Conservation (phyloP, 352 stramenopile species). For the Blastocystis hominis region DNA sequence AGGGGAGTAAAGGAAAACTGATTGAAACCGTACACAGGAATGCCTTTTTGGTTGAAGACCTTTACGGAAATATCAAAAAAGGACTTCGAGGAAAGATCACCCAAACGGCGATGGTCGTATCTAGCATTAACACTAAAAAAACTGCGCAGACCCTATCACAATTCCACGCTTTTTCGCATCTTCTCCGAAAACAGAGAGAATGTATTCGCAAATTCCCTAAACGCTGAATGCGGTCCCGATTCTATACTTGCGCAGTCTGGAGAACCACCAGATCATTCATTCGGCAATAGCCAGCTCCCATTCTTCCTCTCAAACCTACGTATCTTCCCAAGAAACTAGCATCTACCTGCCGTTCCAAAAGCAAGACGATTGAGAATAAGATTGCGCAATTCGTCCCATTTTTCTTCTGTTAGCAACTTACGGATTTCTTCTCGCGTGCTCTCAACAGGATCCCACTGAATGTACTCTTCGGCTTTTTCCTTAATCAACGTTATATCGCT, state of each 20-base stretch:
- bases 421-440: slow-evolving; percentile 69
- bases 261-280: slow-evolving; percentile 85
- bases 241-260: slow-evolving; percentile 72
- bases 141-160: slow-evolving; percentile 67
- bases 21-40: slow-evolving; percentile 41
- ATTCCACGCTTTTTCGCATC: slow-evolving; percentile 71
- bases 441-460: slow-evolving; percentile 74
- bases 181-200: slow-evolving; percentile 69
- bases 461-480: slow-evolving; percentile 66
- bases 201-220: slow-evolving; percentile 73
- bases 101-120: slow-evolving; percentile 73
- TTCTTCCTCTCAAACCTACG: slow-evolving; percentile 69
- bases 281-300: slow-evolving; percentile 73
- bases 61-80: slow-evolving; percentile 64
- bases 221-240: background rate
- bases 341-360: slow-evolving; percentile 76
- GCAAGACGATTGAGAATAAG: slow-evolving; percentile 71
- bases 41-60: slow-evolving; percentile 60
- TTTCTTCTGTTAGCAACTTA: slow-evolving; percentile 66
- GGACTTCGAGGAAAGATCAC: slow-evolving; percentile 72
- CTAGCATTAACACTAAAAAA: background rate
- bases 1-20: slow-evolving; percentile 42
- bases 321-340: slow-evolving; percentile 12
- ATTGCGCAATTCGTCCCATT: slow-evolving; percentile 65
- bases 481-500: background rate